A percentile compares a stretch with the other conserved stretches of the same genome.
Evolutionary conservation across 345 rosid genomes (phyloP).

Genomic region (Boechera retrofracta): DNA sequence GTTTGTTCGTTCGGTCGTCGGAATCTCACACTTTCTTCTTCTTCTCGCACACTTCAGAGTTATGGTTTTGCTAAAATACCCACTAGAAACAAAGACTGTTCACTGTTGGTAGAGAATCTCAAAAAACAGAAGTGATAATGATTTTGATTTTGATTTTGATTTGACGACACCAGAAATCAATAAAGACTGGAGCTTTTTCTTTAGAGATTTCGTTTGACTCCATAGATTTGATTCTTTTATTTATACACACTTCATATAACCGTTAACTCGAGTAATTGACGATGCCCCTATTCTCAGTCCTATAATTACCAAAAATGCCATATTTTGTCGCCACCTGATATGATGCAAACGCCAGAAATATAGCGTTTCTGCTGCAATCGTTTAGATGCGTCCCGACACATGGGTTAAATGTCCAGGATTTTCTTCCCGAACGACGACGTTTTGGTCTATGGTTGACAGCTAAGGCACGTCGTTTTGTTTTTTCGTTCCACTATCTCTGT

Average conservation of each 20-base stretch:
- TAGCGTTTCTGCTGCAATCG: neutral
- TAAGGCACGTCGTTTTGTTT: no score
- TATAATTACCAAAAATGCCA: neutral
- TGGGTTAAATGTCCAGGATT: neutral
- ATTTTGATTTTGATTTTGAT: neutral
- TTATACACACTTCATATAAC: neutral
- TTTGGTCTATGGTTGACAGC: no score
- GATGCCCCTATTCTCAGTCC: neutral
- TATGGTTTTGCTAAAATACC: neutral
- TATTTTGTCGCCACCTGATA: neutral
- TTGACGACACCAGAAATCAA: neutral
- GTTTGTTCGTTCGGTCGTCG: neutral
- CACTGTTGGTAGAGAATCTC: no score
- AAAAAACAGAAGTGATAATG: no score
- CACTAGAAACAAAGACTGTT: no score
- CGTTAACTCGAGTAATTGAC: neutral
- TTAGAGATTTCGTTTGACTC: neutral
- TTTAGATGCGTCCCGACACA: no score
- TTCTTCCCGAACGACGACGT: no score
- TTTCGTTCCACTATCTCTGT: neutral
- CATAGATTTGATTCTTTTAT: neutral
- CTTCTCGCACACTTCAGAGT: neutral
- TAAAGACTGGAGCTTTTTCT: neutral
- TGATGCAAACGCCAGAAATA: neutral
- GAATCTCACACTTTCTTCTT: neutral